phyloP scores from a whole-genome alignment of 2,329 filamentous ascomycete species.

The Pestalotiopsis sp. region DNA sequence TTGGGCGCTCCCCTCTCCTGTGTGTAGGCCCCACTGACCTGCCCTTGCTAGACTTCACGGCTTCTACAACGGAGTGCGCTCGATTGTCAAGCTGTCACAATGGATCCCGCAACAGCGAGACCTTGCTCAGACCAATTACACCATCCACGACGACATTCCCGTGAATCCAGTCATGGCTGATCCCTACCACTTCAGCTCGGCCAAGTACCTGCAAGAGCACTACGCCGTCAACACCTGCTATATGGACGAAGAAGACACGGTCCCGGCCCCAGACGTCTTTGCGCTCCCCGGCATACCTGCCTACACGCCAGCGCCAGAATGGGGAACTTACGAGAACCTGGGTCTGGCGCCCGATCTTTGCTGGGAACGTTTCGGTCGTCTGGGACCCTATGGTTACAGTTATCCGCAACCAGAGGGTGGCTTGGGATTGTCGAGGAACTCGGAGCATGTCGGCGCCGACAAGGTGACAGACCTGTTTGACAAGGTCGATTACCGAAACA shows the following conservation, averaged over 20 bases:
- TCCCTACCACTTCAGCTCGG: slow-evolving; percentile 28
- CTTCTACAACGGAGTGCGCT: slow-evolving; percentile 29
- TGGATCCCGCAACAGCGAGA: slow-evolving; percentile 31
- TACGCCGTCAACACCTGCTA: slow-evolving; percentile 43
- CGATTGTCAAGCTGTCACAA: slow-evolving; percentile 28
- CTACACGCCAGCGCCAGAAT: slow-evolving; percentile 65
- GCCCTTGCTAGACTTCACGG: slow-evolving; percentile 23
- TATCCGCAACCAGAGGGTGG: slow-evolving; percentile 68
- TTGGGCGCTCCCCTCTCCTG: background rate
- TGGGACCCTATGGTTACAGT: slow-evolving; percentile 70
- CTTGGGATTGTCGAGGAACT: slow-evolving; percentile 59
- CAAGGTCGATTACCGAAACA: slow-evolving; percentile 37
- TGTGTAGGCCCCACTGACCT: slow-evolving; percentile 14
- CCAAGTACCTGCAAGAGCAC: slow-evolving; percentile 28
- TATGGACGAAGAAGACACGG: slow-evolving; percentile 49
- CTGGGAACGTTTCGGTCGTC: slow-evolving; percentile 70
- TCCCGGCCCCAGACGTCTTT: slow-evolving; percentile 36
- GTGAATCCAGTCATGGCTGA: slow-evolving; percentile 29
- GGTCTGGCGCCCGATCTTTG: slow-evolving; percentile 67
- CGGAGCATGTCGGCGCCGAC: slow-evolving; percentile 62
- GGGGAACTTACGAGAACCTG: slow-evolving; percentile 65
- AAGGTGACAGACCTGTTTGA: slow-evolving; percentile 38
- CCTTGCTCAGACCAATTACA: slow-evolving; percentile 20
- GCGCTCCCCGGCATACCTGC: slow-evolving; percentile 62
- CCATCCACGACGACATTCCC: slow-evolving; percentile 24